Base-by-base conservation (phyloP, 495 filamentous ascomycete genomes). In the Daldinia loculata region DNA sequence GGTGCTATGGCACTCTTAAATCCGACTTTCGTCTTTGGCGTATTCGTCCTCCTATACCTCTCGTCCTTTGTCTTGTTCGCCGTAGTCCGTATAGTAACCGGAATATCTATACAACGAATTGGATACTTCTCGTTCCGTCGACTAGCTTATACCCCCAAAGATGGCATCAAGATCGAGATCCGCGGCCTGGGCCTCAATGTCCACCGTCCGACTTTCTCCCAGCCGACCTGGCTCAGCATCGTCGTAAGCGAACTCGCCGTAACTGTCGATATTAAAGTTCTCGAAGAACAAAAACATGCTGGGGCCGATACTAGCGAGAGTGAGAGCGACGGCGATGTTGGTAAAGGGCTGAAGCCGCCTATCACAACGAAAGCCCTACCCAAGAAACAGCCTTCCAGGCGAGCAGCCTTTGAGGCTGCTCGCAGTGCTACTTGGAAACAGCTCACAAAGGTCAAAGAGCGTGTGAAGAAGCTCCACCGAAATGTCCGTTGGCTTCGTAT, bases 191-290 rank as follows among this genome's bases (percentile, higher is more conserved):
- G 95, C 24, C 84, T 98, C 55, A 89, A 92, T 41, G 74, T 98
- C 69, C 95, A 98, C 79, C 89, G 93, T 8, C 95, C 95, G 7
- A 97, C 95, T 15, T 98, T 98, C 78, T 92, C 94, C 19, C 94
- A 98, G 77, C 94, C 95, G 55, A 98, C 96, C 79, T 99, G 95
- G 95, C 81, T 98, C 67, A 97, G 93, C 74, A 84, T 99, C 38
- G 91, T 93, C 24, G 80, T 98, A 56, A 90, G 88, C 63, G 94
- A 97, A 67, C 80, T 97, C 38, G 91, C 87, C 50, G 84, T 98
- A n/a, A 94, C 92, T 0, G 76, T 98, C 26, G 93, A 98, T 78
- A 80, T 93, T 55, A 85, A 87, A 55, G 83, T 85, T 34, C 77
- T 95, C 76, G 78, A 89, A 78, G 77, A 76, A 66, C 78, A 75